Evolutionary conservation across 306 rosid genomes (phyloP).

Genomic region (Dalbergia cultrata): DNA sequence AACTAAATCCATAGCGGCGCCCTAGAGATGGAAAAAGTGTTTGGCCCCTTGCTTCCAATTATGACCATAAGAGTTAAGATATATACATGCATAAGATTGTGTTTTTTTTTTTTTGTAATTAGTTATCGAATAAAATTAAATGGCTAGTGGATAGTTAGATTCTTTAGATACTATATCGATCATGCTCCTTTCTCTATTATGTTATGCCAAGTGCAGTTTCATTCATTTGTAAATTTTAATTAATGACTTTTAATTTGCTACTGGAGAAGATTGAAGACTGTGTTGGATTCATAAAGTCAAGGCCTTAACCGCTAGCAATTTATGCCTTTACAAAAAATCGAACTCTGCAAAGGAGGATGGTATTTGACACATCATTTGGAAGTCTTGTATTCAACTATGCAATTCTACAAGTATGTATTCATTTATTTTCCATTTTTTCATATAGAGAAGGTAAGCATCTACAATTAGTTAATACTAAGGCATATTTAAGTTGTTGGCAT

Average conservation of each 20-base stretch:
- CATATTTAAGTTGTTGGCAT: neutral
- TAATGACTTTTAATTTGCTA: too few relatives aligned
- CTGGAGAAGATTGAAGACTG: constrained; percentile 79
- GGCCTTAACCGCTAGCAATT: constrained; percentile 72
- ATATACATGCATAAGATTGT: too few relatives aligned
- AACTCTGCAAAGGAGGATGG: constrained; percentile 59
- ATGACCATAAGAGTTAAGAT: constrained; percentile 55
- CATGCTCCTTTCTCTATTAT: too few relatives aligned
- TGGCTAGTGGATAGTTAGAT: too few relatives aligned
- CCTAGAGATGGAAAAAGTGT: constrained; percentile 66
- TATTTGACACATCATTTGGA: constrained; percentile 82
- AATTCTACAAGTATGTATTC: constrained; percentile 60
- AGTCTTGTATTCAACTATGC: constrained; percentile 67
- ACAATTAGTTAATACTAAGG: neutral
- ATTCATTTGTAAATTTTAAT: too few relatives aligned
- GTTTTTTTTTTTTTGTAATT: too few relatives aligned
- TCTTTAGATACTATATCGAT: too few relatives aligned
- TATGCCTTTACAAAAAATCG: constrained; percentile 71
- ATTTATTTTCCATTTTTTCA: neutral
- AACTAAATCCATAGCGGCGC: too few relatives aligned
- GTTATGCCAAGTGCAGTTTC: too few relatives aligned
- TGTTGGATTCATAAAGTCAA: constrained; percentile 69
- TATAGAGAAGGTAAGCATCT: neutral
- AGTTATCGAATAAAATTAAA: too few relatives aligned
- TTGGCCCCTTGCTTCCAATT: constrained; percentile 82